phyloP scores from a whole-genome alignment of 495 filamentous ascomycete species.

The Oidiodendron maius region DNA sequence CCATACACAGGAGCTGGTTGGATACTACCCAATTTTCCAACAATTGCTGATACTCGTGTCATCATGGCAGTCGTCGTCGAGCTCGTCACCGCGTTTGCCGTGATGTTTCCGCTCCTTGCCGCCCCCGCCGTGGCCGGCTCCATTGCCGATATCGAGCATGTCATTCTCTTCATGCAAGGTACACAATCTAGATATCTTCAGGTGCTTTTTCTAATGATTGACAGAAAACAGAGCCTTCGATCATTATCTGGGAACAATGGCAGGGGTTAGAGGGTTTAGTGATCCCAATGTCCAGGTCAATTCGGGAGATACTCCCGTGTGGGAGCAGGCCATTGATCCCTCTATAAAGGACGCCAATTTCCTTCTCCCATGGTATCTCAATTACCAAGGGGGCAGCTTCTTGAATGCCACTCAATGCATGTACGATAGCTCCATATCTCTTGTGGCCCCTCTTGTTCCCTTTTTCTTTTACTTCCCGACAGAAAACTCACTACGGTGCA shows the following conservation, averaged over 20 bases:
- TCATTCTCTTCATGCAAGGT: constrained; percentile 56
- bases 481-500: not conserved
- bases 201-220: not conserved
- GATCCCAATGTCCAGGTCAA: constrained; percentile 54
- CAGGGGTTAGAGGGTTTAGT: constrained; percentile 49
- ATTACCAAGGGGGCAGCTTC: constrained; percentile 40
- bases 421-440: too few relatives aligned
- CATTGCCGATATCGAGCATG: constrained; percentile 48
- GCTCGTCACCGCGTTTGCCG: constrained; percentile 12
- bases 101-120: constrained; percentile 19
- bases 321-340: constrained; percentile 38
- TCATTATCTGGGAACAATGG: constrained; percentile 51
- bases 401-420: constrained; percentile 49
- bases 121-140: constrained; percentile 30
- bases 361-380: constrained; percentile 48
- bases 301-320: constrained; percentile 34
- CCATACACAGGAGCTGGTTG: too few relatives aligned
- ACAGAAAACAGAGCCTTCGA: constrained; percentile 25
- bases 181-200: constrained; percentile 12
- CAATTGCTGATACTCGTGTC: not conserved
- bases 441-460: not conserved
- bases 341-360: constrained; percentile 23
- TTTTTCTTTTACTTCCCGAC: not conserved
- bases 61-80: constrained; percentile 18
- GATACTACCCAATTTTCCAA: too few relatives aligned